Base-by-base conservation (phyloP, 148 eudicot genomes). In the Limonium bicolor region DNA sequence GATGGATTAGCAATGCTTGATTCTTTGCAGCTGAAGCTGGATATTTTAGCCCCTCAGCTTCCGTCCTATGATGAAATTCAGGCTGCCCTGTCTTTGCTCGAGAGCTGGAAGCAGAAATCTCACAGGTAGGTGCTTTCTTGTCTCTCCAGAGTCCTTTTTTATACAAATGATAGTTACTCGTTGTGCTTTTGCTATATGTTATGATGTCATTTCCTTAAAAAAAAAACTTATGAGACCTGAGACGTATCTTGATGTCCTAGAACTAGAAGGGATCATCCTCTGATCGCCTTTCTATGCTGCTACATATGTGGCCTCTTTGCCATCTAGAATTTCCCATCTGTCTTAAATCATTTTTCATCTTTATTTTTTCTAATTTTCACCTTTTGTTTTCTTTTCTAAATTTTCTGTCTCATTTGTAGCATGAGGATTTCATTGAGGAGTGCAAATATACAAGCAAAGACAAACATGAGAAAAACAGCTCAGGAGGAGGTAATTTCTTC, bases 381-480 rank as follows among this genome's bases (percentile, higher is more conserved):
- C 1, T 1, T n/a, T n/a, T n/a, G n/a, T n/a, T 43, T 22, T 33
- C 4, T 24, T 18, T 41, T 17, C 16, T 22, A 37, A 7, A 30
- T 25, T 1, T 23, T 7, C 38, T 28, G 3, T 16, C 31, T 13
- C 7, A 2, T 50, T 36, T 58, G n/a, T 59, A 87, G 96, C 57
- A 65, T 87, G 69, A 77, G 83, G 38, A 22, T 64, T 55, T 70
- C 67, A 54, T 50, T 87, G 63, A 69, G 88, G 58, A 79, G 68
- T 58, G 86, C 94, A 40, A 83, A 80, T 69, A 53, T 82, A 66
- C 88, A 82, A 82, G 88, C 94, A 27, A 82, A 76, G 70, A 70
- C 62, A 36, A 86, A 86, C 56, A 70, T 74, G 64, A 60, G 69
- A 62, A 86, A 81, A 68, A 33, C 93, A 36, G 93, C 84, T 35